A percentile compares a stretch with the other conserved stretches of the same genome.
phyloP scores from a whole-genome alignment of 2,329 filamentous ascomycete genomes.

The Paecilomyces niveus region DNA sequence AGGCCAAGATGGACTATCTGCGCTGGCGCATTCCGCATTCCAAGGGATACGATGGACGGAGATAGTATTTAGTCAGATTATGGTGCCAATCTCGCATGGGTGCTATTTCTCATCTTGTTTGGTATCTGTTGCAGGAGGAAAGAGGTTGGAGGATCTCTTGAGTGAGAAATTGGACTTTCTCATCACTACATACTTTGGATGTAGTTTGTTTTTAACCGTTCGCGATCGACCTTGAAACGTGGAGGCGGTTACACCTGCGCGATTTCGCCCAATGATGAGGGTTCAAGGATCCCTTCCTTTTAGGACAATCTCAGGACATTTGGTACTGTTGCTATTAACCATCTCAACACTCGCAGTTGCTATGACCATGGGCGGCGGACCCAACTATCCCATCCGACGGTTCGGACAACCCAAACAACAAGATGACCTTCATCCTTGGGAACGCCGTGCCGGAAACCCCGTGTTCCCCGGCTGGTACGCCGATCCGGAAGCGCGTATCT shows the following conservation, averaged over 20 bases:
- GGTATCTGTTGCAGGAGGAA: too few species aligned
- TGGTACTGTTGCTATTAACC: background rate
- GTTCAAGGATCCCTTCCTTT: background rate
- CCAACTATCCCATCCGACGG: background rate
- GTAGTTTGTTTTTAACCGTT: too few species aligned
- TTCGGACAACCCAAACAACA: background rate
- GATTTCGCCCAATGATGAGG: background rate
- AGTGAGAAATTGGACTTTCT: too few species aligned
- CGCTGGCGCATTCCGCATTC: too few species aligned
- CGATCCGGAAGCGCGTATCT: conserved; percentile 44
- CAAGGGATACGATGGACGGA: too few species aligned
- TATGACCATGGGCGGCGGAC: background rate
- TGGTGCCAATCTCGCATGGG: too few species aligned
- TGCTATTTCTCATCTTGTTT: too few species aligned
- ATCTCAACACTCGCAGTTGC: background rate
- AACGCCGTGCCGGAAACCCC: conserved; percentile 31
- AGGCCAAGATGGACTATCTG: too few species aligned
- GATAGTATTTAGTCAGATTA: too few species aligned
- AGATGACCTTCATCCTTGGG: background rate
- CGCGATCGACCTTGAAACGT: background rate
- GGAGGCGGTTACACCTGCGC: background rate
- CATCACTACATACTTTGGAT: background rate
- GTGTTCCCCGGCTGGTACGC: conserved; percentile 46
- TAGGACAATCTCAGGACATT: background rate
- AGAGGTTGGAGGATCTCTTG: too few species aligned